phyloP scores from a whole-genome alignment of 208 protist genomes.

The Endotrypanum monterogeii region DNA sequence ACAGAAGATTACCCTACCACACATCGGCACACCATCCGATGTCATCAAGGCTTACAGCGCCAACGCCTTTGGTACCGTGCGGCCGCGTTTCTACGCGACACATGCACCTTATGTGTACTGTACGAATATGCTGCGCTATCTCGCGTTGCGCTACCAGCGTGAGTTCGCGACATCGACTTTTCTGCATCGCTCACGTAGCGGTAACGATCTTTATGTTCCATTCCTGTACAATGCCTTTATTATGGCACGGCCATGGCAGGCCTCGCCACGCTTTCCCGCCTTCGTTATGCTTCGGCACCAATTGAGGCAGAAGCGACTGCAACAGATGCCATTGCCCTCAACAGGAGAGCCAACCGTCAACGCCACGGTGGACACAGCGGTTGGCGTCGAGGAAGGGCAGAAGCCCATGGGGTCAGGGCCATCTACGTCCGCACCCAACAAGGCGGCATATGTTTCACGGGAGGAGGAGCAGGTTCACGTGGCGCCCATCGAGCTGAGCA shows the following conservation, averaged over 20 bases:
- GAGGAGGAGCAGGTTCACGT: not conserved
- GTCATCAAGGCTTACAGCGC: conserved; percentile 17
- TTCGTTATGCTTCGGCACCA: conserved; percentile 25
- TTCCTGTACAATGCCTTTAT: conserved; percentile 72
- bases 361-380: not conserved
- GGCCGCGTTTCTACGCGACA: conserved; percentile 42
- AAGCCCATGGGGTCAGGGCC: not conserved
- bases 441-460: not conserved
- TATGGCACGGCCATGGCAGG: conserved; percentile 64
- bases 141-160: conserved; percentile 40
- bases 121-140: conserved; percentile 51
- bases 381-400: not conserved
- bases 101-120: conserved; percentile 77
- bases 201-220: conserved; percentile 45
- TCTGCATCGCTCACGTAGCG: conserved; percentile 28
- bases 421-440: not conserved
- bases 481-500: conserved; percentile 44
- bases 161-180: conserved; percentile 38
- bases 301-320: not conserved
- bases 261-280: conserved; percentile 46
- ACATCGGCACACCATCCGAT: not conserved
- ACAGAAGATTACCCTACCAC: not conserved
- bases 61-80: conserved; percentile 6
- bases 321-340: not conserved
- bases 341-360: not conserved